Percentiles rank a stretch among this genome's conserved stretches.
Evolutionary conservation across 495 filamentous ascomycete species (phyloP).

Genomic region (Elasticomyces elasticus): DNA sequence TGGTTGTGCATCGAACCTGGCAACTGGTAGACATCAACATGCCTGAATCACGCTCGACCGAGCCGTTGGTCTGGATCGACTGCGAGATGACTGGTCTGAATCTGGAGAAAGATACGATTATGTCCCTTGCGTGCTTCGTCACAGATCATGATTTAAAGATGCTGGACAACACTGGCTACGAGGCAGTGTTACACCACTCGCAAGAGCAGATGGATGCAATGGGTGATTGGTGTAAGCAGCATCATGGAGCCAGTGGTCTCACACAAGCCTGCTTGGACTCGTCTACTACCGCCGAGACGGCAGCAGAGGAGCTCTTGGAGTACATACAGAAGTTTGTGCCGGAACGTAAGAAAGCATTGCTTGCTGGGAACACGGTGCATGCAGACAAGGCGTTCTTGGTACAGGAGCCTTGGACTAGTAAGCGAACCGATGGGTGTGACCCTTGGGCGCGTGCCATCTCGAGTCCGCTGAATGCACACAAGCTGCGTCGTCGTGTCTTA

Average conservation of each 20-base stretch:
- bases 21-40: too few species aligned
- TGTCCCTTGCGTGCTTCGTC: constrained; percentile 89
- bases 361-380: constrained; percentile 90
- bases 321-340: constrained; percentile 69
- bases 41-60: constrained; percentile 36
- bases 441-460: too few species aligned
- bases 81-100: constrained; percentile 98
- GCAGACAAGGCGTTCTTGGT: constrained; percentile 76
- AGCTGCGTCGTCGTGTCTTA: too few species aligned
- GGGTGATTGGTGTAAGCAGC: constrained; percentile 59
- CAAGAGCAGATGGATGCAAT: constrained; percentile 63
- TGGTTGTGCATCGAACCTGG: too few species aligned
- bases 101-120: constrained; percentile 65
- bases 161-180: constrained; percentile 68
- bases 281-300: constrained; percentile 57
- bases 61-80: constrained; percentile 77
- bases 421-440: too few species aligned
- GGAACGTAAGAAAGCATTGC: constrained; percentile 49
- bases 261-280: constrained; percentile 68
- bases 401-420: constrained; percentile 63
- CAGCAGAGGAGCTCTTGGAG: constrained; percentile 59
- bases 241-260: constrained; percentile 64
- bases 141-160: constrained; percentile 69
- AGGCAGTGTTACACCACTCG: constrained; percentile 66
- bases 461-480: too few species aligned